Evolutionary conservation across 345 rosid species (phyloP), one percentile per base, ranked within the genome.

Genomic region (Eucalyptus polybractea): DNA sequence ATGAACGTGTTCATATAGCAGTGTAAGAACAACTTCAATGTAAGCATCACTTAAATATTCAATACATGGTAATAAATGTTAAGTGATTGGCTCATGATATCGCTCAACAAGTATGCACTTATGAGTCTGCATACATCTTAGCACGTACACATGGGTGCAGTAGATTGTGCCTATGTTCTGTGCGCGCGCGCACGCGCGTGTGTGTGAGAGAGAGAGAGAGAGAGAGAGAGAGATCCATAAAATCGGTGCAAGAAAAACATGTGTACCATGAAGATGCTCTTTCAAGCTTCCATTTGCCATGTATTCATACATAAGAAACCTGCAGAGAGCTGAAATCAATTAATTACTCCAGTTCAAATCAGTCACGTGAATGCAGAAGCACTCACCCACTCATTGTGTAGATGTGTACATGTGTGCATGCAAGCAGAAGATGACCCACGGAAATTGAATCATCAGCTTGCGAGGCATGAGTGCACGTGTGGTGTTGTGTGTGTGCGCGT

Each of bases 201-300:
- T 42, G 42, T 42, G 42, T 40, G 42, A 5, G 42, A 47, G 33
- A 45, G 31, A 76, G 44, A n/a, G 67, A 27, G 69, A 88, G 88
- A 69, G 80, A 69, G 80, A 72, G 83, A 76, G 83, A 76, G 47
- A 76, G 83, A 76, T 76, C 27, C 47, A 76, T 76, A 40, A 21
- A 40, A 76, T 76, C 29, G 22, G 47, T 40, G 83, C 27, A 40
- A 76, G 90, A 83, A 42, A 47, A n/a, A 89, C 87, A 91, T 90
- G 89, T 95, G 83, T 96, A 98, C 99, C 91, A 67, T 95, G 98
- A 91, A 98, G 94, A 93, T 95, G 97, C 91, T 97, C 99, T 90
- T 94, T 96, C 88, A 98, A 90, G 94, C 97, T 97, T 89, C 99
- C 99, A 92, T 95, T 98, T 89, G 88, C 96, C 99, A 97, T 98